phyloP scores from a whole-genome alignment of 2,329 filamentous ascomycete species.

The Sporothrix pallida region DNA sequence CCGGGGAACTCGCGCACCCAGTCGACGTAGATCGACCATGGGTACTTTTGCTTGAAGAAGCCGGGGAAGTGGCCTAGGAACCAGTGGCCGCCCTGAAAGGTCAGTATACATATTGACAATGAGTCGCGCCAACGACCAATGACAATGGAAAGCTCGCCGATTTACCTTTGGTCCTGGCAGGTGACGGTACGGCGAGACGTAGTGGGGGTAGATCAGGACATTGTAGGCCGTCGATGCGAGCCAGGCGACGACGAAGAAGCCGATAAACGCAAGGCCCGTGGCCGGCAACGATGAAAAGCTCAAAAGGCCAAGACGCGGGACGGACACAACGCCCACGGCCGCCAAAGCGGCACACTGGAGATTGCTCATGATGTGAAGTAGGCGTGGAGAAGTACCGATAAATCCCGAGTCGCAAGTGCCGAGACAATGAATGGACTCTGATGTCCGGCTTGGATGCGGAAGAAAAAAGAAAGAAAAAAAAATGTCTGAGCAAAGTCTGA shows the following conservation, averaged over 20 bases:
- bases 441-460: neutral
- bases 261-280: neutral
- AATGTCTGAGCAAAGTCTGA: neutral
- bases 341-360: constrained; percentile 19
- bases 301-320: constrained; percentile 6
- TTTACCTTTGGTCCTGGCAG: constrained; percentile 52
- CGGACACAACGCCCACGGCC: neutral
- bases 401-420: neutral
- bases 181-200: constrained; percentile 52
- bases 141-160: neutral
- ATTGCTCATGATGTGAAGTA: constrained; percentile 5
- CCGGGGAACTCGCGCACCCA: constrained; percentile 36
- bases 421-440: neutral
- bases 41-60: constrained; percentile 31
- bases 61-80: constrained; percentile 35
- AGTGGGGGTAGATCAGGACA: constrained; percentile 51
- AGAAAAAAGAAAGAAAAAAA: neutral
- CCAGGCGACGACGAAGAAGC: constrained; percentile 12
- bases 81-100: constrained; percentile 35
- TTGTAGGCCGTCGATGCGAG: constrained; percentile 42
- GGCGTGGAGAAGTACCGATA: too few relatives aligned
- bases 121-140: neutral
- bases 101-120: too few relatives aligned
- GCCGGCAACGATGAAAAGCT: constrained; percentile 4
- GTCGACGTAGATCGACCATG: constrained; percentile 33